Evolutionary conservation across 371 early-diverging fungal genomes (phyloP).

Genomic region (Syncephalastrum racemosum): DNA sequence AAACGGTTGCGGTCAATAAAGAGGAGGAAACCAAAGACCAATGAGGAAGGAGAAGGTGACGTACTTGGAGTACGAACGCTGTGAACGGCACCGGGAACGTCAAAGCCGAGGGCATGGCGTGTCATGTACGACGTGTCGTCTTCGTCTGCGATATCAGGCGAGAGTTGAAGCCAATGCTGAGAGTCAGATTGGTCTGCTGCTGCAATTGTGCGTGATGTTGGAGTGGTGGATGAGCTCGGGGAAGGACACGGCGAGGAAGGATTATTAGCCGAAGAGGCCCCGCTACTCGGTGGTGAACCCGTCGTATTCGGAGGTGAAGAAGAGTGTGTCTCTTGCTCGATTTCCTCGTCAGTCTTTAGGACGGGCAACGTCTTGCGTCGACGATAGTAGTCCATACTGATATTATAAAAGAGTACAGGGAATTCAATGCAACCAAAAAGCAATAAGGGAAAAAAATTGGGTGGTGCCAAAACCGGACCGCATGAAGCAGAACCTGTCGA

Average conservation of each 20-base stretch:
- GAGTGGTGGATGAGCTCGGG: no score
- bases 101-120: slow-evolving; percentile 22
- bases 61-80: slow-evolving; percentile 24
- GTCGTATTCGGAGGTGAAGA: no score
- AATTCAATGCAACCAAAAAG: no score
- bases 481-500: no score
- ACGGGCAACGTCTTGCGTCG: slow-evolving; percentile 15
- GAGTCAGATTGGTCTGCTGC: not conserved
- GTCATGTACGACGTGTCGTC: slow-evolving; percentile 6
- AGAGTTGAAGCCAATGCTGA: slow-evolving; percentile 13
- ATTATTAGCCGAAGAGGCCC: no score
- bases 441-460: slow-evolving; percentile 2
- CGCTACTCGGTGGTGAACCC: no score
- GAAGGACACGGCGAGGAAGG: no score
- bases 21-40: not conserved
- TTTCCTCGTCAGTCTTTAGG: slow-evolving; percentile 8
- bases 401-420: no score
- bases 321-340: slow-evolving; percentile 1
- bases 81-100: slow-evolving; percentile 33
- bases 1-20: no score
- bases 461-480: no score
- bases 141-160: slow-evolving; percentile 12
- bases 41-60: not conserved
- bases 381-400: no score
- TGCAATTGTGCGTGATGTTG: no score